Conservation (phyloP, 2,329 filamentous ascomycete genomes). For the Helotiales sp. region DNA sequence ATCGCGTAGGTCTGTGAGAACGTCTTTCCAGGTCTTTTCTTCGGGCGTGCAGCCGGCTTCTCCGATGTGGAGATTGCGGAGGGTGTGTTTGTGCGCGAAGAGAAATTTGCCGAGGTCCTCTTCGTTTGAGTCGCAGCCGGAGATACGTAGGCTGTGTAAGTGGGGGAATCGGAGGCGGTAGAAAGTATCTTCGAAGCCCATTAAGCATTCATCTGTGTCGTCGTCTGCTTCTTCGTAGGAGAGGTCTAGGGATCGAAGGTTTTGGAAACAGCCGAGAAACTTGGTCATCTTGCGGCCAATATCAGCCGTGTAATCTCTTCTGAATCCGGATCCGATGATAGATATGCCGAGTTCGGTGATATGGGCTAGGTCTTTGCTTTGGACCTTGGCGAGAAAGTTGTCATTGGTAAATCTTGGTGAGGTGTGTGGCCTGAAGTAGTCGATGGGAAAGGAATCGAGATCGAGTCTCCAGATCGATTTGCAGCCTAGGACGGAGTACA, state of each 20-base stretch:
- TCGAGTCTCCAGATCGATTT: neutral
- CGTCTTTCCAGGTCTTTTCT: neutral
- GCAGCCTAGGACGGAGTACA: no score
- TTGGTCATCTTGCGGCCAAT: conserved; percentile 7
- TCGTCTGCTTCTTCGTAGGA: conserved; percentile 14
- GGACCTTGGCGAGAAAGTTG: neutral
- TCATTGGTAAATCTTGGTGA: neutral
- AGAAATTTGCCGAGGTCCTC: conserved; percentile 9
- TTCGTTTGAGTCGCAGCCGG: neutral
- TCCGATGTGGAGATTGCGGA: conserved; percentile 5
- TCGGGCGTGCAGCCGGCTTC: neutral
- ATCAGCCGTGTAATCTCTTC: no score
- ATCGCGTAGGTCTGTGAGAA: conserved; percentile 3
- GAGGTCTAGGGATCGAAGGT: neutral
- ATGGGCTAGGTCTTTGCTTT: neutral
- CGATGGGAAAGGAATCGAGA: conserved; percentile 12
- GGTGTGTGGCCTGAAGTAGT: neutral
- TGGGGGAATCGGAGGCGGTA: conserved; percentile 12
- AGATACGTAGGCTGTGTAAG: neutral
- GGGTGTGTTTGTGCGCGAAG: conserved; percentile 6
- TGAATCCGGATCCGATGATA: neutral
- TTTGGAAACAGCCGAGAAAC: conserved; percentile 9
- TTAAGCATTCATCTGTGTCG: neutral
- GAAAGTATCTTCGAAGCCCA: conserved; percentile 4
- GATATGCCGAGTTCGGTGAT: neutral